Base-by-base conservation (phyloP, 2,329 filamentous ascomycete species). In the Ceratocystis harringtonii region DNA sequence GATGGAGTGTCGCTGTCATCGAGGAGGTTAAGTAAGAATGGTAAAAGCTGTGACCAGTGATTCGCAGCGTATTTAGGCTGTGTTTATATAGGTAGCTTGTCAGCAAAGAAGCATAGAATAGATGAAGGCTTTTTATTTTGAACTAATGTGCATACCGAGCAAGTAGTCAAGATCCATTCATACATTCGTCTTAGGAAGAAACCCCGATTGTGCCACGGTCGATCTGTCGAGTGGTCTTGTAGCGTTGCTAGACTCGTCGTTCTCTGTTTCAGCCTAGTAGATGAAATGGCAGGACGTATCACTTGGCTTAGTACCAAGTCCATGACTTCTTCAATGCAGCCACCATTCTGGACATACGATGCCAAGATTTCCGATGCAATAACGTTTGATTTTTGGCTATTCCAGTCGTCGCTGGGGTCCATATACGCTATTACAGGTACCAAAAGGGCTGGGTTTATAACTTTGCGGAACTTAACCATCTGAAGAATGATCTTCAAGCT, bases 41-140 rank as follows among this genome's bases (percentile, higher is more conserved):
- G 89, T 1, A 86, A 80, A 67, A 87, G 82, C 6, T 89, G 75
- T 2, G 84, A 83, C 86, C 88, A 92, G 70, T 84, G 76, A 10
- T 77, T 72, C 68, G 80, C 74, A 8, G 88, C 74, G 6, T 79
- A 71, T 0, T 70, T 43, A 62, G 72, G 69, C 78, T 82, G 63
- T 19, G 8, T 30, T 58, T n/a, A 36, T 22, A 41, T 57, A 32
- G 25, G 10, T 36, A 32, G 2, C 17, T 19, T 19, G 48, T 43
- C 28, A 57, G n/a, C 7, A 15, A 43, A 22, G 5, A 19, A 12
- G 30, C n/a, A 22, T 10, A 5, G 43, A 28, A 30, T 12, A 17
- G 30, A 58, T n/a, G 5, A 30, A n/a, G 6, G 17, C 17, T 32
- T 36, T 8, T 10, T n/a, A n/a, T 8, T 28, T 17, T n/a, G 58